Conservation (phyloP, 768 basidiomycete genomes). For the Antrodiella citrinella region DNA sequence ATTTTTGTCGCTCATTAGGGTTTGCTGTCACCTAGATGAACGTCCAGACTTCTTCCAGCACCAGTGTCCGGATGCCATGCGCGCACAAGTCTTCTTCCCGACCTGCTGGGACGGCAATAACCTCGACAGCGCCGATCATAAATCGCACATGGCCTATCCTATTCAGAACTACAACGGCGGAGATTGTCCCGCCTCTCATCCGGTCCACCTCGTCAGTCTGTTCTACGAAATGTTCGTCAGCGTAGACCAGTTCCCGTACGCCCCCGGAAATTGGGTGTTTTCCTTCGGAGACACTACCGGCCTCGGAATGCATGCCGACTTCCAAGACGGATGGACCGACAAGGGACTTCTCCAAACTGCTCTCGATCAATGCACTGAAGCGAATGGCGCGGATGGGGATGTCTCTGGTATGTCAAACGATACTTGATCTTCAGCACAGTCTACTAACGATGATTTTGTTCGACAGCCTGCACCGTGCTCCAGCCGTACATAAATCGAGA, state of each 20-base stretch:
- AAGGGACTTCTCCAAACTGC: conserved; percentile 11
- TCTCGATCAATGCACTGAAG: conserved; percentile 15
- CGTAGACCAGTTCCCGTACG: conserved; percentile 11
- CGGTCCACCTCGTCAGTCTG: conserved; percentile 16
- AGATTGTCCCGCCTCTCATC: conserved; percentile 16
- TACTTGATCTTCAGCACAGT: background rate
- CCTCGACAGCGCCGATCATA: conserved; percentile 29
- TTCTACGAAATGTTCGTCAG: conserved; percentile 17
- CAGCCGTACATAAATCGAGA: conserved; percentile 10
- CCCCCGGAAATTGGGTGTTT: conserved; percentile 13
- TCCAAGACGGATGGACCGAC: conserved; percentile 16
- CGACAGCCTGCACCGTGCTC: conserved; percentile 14
- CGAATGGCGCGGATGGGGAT: conserved; percentile 13
- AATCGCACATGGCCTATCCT: conserved; percentile 29
- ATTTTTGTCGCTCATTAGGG: background rate
- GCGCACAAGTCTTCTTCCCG: conserved; percentile 25
- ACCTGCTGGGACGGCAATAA: conserved; percentile 32
- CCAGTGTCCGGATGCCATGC: conserved; percentile 19
- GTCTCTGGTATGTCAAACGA: too few relatives aligned
- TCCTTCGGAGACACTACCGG: conserved; percentile 18
- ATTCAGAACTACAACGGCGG: conserved; percentile 15
- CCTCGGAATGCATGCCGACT: conserved; percentile 17
- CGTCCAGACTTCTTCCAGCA: conserved; percentile 11
- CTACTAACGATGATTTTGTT: background rate
- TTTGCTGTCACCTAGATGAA: conserved; percentile 5